phyloP scores from a whole-genome alignment of 129 eudicot genomes.

The Chrysanthemum makinoi region DNA sequence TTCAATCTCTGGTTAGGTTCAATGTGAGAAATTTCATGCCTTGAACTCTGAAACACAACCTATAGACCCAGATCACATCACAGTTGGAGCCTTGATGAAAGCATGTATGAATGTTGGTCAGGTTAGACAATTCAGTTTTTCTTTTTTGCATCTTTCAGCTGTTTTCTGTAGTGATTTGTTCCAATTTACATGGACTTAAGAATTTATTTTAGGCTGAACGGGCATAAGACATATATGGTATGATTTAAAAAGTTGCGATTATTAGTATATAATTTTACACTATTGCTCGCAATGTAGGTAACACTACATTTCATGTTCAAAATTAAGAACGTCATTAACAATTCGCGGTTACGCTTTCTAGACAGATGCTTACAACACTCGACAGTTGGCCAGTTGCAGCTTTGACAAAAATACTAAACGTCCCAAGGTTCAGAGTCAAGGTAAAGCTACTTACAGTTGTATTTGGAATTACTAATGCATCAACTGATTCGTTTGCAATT shows the following conservation, averaged over 20 bases:
- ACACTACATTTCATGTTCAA: too few species aligned
- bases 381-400: too few species aligned
- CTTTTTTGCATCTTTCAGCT: constrained; percentile 4
- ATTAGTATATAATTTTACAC: constrained; percentile 56
- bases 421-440: too few species aligned
- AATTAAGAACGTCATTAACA: too few species aligned
- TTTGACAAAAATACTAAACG: too few species aligned
- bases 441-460: too few species aligned
- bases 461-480: too few species aligned
- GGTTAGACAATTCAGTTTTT: constrained; percentile 42
- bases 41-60: constrained; percentile 70
- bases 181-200: neutral
- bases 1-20: too few species aligned
- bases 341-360: too few species aligned
- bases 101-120: constrained; percentile 87
- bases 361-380: too few species aligned
- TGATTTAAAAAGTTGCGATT: constrained; percentile 52
- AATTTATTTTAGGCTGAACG: constrained; percentile 53
- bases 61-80: constrained; percentile 88
- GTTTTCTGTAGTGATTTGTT: constrained; percentile 12
- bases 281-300: constrained; percentile 41
- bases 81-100: constrained; percentile 92
- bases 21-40: too few species aligned
- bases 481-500: too few species aligned
- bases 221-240: constrained; percentile 69